Evolutionary conservation across 306 rosid species (phyloP), one percentile per base, ranked within the genome.

Genomic region (Castanopsis chinensis): DNA sequence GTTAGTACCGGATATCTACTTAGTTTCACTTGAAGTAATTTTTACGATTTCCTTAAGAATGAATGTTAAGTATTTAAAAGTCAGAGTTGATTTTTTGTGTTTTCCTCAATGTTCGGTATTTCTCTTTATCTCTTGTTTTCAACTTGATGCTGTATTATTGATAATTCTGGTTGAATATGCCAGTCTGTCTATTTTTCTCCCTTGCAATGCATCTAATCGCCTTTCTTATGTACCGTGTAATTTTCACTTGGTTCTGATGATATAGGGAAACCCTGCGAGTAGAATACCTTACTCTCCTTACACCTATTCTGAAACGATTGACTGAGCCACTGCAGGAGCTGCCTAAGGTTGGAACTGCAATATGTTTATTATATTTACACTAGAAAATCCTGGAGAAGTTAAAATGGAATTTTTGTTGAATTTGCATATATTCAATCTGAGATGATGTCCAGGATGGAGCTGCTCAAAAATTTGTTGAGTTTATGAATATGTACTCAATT

Each of bases 401-500:
- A 45, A 71, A 55, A 45, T 55, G 57, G 83, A 76, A 72, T 70
- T 65, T 69, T 35, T 51, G 49, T 63, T 83, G 28, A 56, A 32
- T 82, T 18, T 35, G 30, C 72, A 15, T 73, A 5, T 73, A n/a
- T 67, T 37, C 45, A 63, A 79, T 83, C 58, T 80, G 78, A 75
- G 76, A 76, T 57, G 49, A 82, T 73, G 64, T 81, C 57, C 93
- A 95, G 98, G 94, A 90, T 76, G 97, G 91, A 86, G 99, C 99
- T 25, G 92, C 89, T 76, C 83, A 80, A 79, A 68, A 89, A 80
- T 98, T 95, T 73, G 98, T 93, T 75, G 98, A 91, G 61, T 95
- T 95, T 78, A 95, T 95, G 99, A 93, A 90, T 79, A 79, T 75
- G 8, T 95, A 93, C 84, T 93, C 98, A 3, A 88, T 91, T 83